Conservation (phyloP, 306 rosid genomes). For the Rubus parviflorus region DNA sequence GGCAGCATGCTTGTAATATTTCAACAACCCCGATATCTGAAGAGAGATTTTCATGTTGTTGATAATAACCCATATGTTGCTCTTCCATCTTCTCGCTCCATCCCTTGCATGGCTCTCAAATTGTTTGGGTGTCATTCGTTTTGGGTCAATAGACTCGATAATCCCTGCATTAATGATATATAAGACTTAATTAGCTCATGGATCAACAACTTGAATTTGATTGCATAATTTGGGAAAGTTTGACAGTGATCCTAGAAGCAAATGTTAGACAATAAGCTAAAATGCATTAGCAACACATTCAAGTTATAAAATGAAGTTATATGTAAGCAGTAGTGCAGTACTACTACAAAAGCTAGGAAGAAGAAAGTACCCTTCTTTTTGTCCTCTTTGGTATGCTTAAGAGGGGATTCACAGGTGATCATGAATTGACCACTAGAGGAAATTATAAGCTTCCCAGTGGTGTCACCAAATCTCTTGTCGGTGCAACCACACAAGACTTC, state of each 20-base stretch:
- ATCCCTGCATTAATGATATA: not conserved
- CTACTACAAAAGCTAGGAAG: too few relatives aligned
- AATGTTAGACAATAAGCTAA: too few relatives aligned
- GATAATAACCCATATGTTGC: slow-evolving; percentile 37
- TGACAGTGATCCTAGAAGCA: too few relatives aligned
- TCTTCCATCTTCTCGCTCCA: slow-evolving; percentile 40
- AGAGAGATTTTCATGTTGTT: slow-evolving; percentile 30
- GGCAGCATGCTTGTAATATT: slow-evolving; percentile 39
- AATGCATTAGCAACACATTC: too few relatives aligned
- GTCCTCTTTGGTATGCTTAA: too few relatives aligned
- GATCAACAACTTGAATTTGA: too few relatives aligned
- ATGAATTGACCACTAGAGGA: slow-evolving; percentile 27
- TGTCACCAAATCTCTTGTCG: slow-evolving; percentile 39
- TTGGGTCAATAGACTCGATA: not conserved
- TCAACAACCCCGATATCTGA: slow-evolving; percentile 28
- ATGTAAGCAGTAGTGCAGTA: too few relatives aligned
- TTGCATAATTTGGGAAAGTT: too few relatives aligned
- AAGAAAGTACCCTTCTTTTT: too few relatives aligned
- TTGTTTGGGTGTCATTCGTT: slow-evolving; percentile 27
- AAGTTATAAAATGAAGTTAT: too few relatives aligned
- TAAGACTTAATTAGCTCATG: too few relatives aligned
- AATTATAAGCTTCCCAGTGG: slow-evolving; percentile 30
- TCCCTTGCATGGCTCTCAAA: slow-evolving; percentile 44
- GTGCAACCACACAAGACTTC: slow-evolving; percentile 53
- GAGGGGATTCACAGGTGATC: slow-evolving; percentile 34